These are phyloP conservation scores for Haplosporangium sp. DNA, from an alignment of 371 early-diverging fungal species.

Conservation along the genomic window DNA sequence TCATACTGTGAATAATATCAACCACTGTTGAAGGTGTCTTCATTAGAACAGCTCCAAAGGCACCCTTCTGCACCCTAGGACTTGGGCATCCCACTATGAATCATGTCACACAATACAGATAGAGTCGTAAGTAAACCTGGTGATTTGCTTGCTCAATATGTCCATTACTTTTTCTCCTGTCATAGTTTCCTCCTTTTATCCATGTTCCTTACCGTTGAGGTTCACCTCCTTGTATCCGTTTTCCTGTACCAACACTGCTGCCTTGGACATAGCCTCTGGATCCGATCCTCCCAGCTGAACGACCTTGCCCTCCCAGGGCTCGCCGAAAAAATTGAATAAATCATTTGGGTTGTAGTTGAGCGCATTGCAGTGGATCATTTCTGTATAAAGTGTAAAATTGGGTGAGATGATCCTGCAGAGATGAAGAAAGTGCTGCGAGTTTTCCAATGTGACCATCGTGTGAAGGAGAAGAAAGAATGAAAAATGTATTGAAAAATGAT, in stretches of 20 bases:
- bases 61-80: slow-evolving; percentile 71
- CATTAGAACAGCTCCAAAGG: slow-evolving; percentile 84
- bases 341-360: slow-evolving; percentile 61
- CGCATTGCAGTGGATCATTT: slow-evolving; percentile 83
- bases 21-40: slow-evolving; percentile 71
- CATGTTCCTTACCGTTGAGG: slow-evolving; percentile 63
- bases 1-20: slow-evolving; percentile 70
- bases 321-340: slow-evolving; percentile 65
- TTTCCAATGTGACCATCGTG: neutral
- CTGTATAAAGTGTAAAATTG: slow-evolving; percentile 75
- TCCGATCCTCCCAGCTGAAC: slow-evolving; percentile 75
- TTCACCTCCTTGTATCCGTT: slow-evolving; percentile 71
- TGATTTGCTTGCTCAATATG: too few species aligned
- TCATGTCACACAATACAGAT: neutral
- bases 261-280: slow-evolving; percentile 62
- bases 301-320: slow-evolving; percentile 62
- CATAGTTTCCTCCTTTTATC: too few species aligned
- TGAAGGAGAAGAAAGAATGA: neutral
- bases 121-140: neutral
- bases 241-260: slow-evolving; percentile 61
- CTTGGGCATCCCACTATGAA: slow-evolving; percentile 78
- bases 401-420: slow-evolving; percentile 77
- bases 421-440: slow-evolving; percentile 68
- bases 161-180: too few species aligned
- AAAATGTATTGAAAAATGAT: neutral